Evolutionary conservation across 1,139 yeast genomes (phyloP), one percentile per base, ranked within the genome.

Genomic region (Geotrichum cucujoidarum): DNA sequence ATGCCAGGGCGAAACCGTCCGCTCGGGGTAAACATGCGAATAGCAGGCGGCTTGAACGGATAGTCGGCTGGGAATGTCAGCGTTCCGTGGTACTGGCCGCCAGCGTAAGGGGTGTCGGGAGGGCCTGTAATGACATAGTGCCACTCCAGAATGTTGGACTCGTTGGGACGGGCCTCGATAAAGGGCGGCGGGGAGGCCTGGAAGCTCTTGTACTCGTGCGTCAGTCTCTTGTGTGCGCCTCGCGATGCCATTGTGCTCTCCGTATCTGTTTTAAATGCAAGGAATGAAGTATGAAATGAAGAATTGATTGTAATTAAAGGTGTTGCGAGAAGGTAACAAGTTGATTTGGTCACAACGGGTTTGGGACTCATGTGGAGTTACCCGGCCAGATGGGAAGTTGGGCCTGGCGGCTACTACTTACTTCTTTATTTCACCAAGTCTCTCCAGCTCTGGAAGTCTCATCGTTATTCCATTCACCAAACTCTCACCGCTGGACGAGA

Each of bases 11-110:
- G 78, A 64, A 90, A 86, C 40, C 95, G 72, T 2, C 88, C 87
- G 17, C 45, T 35, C 3, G 97, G 97, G 0, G 97, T 90, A 47
- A 81, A 71, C 90, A 90, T 89, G 47, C 86, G 75, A 51, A 90
- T 90, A 20, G 95, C 79, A 1, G 97, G 97, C 2, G 97, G 97
- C 58, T 84, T 81, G 71, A 84, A 89, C 0, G 97, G 97, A 59
- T 89, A 90, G 57, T 88, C 95, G 10, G 79, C 68, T 0, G 96
- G 95, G 65, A 90, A 89, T 20, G 83, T 73, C 41, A 90, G 72
- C 18, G 88, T 77, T 2, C 97, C 97, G 62, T 89, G 95, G 63
- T 84, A 90, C 64, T 88, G 95, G 0, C 97, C 97, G 18, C 78
- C 80, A 50, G 75, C 83, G 62, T 83, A 90, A 4, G 95, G 95